Evolutionary conservation across 2,329 filamentous ascomycete genomes (phyloP), one percentile per base, ranked within the genome.

Genomic region (Pyrenophora graminea): DNA sequence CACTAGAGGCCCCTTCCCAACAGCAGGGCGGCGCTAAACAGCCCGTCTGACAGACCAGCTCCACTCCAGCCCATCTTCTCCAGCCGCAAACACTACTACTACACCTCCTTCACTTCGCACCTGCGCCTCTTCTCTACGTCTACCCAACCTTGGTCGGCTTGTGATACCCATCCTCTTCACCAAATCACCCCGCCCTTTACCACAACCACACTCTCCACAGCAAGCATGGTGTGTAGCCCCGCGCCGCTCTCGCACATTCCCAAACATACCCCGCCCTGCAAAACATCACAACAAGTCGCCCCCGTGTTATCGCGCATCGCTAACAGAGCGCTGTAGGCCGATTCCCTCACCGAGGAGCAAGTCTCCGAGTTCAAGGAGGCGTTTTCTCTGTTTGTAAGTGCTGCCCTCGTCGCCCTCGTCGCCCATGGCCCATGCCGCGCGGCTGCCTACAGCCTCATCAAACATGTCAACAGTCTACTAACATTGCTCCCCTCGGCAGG

Each of bases 331-430:
- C 30, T 42, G 51, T 76, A 97, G 93, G 93, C 93, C 77, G 94
- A 99, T 77, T 93, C 93, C 78, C 88, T 99, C 74, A 97, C 94
- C 70, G 94, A 99, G 85, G 94, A 99, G 82, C 94, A 99, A 85
- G 94, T 99, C 77, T 97, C 94, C 76, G 94, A 99, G 83, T 99
- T 97, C 85, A 99, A 97, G 89, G 94, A 99, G 83, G 94, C 94
- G 48, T 99, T 99, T 82, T 99, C 94, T 77, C 90, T 99, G 65
- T 99, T 99, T 80, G 94, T 99, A 88, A 88, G 94, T 87, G 10
- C 39, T 5, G 19, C 19, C 19, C 19, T 27, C 1, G 23, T 12
- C 21, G 15, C 30, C 13, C 21, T 56, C 40, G 43, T 25, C 31
- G 34, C 34, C 37, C 27, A 30, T 30, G 27, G 10, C 9, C 10